Conservation (phyloP, 1,284 basidiomycete species). For the Ganoderma resinaceum region DNA sequence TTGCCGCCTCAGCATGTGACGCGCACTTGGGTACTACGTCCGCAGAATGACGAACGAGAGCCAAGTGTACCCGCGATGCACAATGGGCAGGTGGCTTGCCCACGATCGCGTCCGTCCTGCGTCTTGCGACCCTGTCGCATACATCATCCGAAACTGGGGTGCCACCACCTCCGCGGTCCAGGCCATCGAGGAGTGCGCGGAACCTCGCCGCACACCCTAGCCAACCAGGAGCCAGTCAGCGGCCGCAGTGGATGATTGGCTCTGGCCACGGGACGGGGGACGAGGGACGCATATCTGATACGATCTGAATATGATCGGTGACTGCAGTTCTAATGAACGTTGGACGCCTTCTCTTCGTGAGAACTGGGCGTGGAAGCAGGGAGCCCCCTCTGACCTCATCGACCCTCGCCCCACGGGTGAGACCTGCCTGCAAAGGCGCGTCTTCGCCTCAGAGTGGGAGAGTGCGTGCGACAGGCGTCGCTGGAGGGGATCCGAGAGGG, state of each 20-base stretch:
- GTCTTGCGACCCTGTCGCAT: conserved; percentile 11
- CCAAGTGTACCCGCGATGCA: conserved; percentile 16
- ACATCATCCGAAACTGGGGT: conserved; percentile 33
- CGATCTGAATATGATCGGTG: conserved; percentile 36
- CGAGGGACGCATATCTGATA: conserved; percentile 22
- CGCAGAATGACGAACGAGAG: conserved; percentile 2
- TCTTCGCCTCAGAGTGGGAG: conserved; percentile 1
- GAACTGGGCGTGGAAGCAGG: neutral
- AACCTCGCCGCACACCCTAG: conserved; percentile 15
- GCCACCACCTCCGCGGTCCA: conserved; percentile 17
- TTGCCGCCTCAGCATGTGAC: conserved; percentile 12
- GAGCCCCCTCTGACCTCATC: conserved; percentile 10
- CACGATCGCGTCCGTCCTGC: conserved; percentile 11
- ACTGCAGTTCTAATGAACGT: conserved; percentile 26
- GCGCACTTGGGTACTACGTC: neutral
- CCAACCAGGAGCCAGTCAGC: conserved; percentile 6
- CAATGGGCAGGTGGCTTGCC: conserved; percentile 5
- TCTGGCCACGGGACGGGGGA: neutral
- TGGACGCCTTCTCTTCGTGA: conserved; percentile 21
- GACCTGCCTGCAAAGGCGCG: conserved; percentile 8
- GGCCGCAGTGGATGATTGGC: conserved; percentile 17
- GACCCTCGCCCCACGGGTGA: conserved; percentile 2
- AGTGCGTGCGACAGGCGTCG: neutral
- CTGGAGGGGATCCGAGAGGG: neutral
- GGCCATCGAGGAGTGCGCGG: conserved; percentile 16